Conservation (phyloP, 305 asterid species). For the Fraxinus xanthoxyloides region DNA sequence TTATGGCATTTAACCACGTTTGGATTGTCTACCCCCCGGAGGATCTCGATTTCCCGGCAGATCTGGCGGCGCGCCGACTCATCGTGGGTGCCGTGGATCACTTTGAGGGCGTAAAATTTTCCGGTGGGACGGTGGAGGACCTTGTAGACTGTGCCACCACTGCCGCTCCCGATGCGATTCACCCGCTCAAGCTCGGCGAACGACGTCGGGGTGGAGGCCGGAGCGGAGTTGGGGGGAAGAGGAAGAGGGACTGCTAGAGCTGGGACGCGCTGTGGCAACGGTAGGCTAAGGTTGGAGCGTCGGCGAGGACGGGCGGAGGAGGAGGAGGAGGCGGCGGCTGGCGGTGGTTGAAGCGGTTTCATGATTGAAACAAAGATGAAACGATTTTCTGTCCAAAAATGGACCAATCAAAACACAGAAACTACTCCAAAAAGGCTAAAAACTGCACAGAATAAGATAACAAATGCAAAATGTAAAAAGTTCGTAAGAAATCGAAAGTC, state of each 20-base stretch:
- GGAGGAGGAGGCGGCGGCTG: slow-evolving; percentile 31
- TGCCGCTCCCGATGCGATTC: neutral
- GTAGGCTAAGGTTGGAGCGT: slow-evolving; percentile 63
- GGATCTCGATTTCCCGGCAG: slow-evolving; percentile 10
- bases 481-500: neutral
- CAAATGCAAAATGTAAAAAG: neutral
- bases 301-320: slow-evolving; percentile 45
- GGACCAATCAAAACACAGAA: neutral
- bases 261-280: slow-evolving; percentile 64
- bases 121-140: slow-evolving; percentile 4
- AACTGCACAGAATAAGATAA: neutral
- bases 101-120: slow-evolving; percentile 4
- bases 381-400: neutral
- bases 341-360: slow-evolving; percentile 58
- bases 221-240: slow-evolving; percentile 43
- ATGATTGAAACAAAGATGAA: slow-evolving; percentile 29
- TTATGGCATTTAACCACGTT: neutral
- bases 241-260: slow-evolving; percentile 74
- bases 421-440: neutral
- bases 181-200: slow-evolving; percentile 10
- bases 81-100: slow-evolving; percentile 3
- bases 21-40: neutral
- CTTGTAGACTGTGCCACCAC: neutral
- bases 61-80: slow-evolving; percentile 2
- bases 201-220: slow-evolving; percentile 21